Base-by-base conservation (phyloP, 768 basidiomycete species). In the Leccinum ochraceum region DNA sequence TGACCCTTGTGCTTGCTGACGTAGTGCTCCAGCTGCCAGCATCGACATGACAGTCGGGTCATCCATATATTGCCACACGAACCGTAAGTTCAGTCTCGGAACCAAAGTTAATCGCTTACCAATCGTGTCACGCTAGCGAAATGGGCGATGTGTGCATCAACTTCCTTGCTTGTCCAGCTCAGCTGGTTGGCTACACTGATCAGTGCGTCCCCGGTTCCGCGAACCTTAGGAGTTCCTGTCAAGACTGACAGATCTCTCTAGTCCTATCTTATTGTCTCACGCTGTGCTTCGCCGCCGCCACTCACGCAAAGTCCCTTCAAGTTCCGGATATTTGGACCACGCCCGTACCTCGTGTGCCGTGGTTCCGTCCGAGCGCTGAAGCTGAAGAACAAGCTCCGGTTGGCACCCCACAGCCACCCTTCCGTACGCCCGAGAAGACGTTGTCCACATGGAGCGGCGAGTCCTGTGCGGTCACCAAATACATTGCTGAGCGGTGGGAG, bases 181-280 rank as follows among this genome's bases (percentile, higher is more conserved):
- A 75, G 75, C 24, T 86, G 85, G 85, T 54, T 84, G 30, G 77
- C 71, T 55, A 77, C 79, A 59, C 58, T 84, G 57, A 75, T 78
- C 44, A 69, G 85, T 86, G 68, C 48, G 84, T 68, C 32, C 70
- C 48, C 8, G 20, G 20, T 20, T 46, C 52, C 36, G 30, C 42
- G 61, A 30, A 24, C 20, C 28, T 30, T 26, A 26, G 26, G 26
- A 17, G 20, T 24, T 30, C 20, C 14, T 24, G 32, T 37, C 6
- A 24, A 48, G 3, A 44, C 58, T 60, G 37, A 60, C 58, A 42
- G 46, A 17, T 32, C 58, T 42, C 28, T 59, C 34, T 57, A 86
- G 84, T 81, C 46, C 64, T 86, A 10, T 67, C 77, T 10, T 88
- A 90, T 65, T 85, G 84, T 66, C 76, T 89, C 63, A 67, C 77